A percentile compares a stretch with the other conserved stretches of the same genome.
Evolutionary conservation across 257 asterid genomes (phyloP).

Genomic region (Pogostemon cablin): DNA sequence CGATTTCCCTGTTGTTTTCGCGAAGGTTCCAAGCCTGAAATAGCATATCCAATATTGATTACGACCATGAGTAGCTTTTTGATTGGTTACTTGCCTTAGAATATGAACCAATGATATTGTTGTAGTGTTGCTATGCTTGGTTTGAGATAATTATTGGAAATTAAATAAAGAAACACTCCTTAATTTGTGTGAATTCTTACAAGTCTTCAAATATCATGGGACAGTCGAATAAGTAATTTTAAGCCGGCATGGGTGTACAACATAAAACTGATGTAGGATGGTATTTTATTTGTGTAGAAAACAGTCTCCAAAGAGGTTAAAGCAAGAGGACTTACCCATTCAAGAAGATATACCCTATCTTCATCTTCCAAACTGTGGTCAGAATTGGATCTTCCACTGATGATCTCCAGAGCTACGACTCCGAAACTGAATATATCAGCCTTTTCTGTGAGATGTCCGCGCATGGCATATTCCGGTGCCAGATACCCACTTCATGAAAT

Average conservation of each 20-base stretch:
- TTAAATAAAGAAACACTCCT: no score
- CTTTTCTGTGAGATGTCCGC: constrained; percentile 76
- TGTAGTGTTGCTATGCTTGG: not conserved
- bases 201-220: no score
- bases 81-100: not conserved
- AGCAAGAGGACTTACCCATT: constrained; percentile 56
- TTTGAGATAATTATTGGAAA: no score
- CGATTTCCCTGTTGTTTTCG: constrained; percentile 43
- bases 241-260: not conserved
- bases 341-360: constrained; percentile 67
- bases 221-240: not conserved
- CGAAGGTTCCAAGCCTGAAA: constrained; percentile 55
- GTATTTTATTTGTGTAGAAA: not conserved
- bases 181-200: no score
- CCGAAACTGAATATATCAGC: constrained; percentile 73
- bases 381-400: constrained; percentile 69
- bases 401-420: constrained; percentile 66
- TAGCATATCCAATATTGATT: constrained; percentile 3
- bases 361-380: constrained; percentile 56
- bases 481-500: constrained; percentile 60
- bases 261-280: not conserved
- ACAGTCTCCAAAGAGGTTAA: not conserved
- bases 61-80: not conserved
- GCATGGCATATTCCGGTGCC: constrained; percentile 85
- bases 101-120: not conserved